Evolutionary conservation across 2,329 filamentous ascomycete species (phyloP).

Genomic region (Penicillium sp.): DNA sequence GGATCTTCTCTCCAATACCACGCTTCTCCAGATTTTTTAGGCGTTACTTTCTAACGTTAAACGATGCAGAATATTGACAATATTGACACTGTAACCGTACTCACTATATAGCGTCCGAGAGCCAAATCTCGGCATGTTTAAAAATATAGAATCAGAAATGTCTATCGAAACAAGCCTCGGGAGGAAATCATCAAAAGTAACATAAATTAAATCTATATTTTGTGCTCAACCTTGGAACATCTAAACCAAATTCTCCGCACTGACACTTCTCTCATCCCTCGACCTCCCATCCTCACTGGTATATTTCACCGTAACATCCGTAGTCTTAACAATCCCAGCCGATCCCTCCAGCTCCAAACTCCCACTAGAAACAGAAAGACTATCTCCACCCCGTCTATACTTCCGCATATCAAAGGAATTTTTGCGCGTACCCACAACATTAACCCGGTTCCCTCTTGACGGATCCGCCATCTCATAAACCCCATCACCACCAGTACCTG

Average conservation of each 20-base stretch:
- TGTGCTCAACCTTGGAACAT: neutral
- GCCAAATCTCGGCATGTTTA: too few relatives aligned
- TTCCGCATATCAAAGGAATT: slow-evolving; percentile 20
- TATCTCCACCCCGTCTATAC: slow-evolving; percentile 14
- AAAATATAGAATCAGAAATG: too few relatives aligned
- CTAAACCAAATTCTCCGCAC: slow-evolving; percentile 21
- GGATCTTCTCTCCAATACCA: neutral
- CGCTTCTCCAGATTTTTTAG: too few relatives aligned
- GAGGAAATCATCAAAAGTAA: neutral
- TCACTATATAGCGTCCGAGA: too few relatives aligned
- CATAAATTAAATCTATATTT: too few relatives aligned
- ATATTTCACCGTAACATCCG: slow-evolving; percentile 21
- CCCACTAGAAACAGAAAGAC: slow-evolving; percentile 13
- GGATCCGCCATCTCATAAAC: slow-evolving; percentile 23
- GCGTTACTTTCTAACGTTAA: neutral
- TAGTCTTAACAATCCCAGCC: slow-evolving; percentile 21
- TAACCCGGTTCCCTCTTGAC: slow-evolving; percentile 1
- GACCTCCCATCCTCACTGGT: slow-evolving; percentile 3
- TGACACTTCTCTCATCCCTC: slow-evolving; percentile 10
- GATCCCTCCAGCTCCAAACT: slow-evolving; percentile 13
- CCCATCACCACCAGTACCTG: slow-evolving; percentile 6
- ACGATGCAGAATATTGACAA: too few relatives aligned
- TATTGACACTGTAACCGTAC: too few relatives aligned
- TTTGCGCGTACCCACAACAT: neutral
- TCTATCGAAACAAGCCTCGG: too few relatives aligned